Evolutionary conservation across 2,329 filamentous ascomycete genomes (phyloP).

Genomic region (Cephalotrichum gorgonifer): DNA sequence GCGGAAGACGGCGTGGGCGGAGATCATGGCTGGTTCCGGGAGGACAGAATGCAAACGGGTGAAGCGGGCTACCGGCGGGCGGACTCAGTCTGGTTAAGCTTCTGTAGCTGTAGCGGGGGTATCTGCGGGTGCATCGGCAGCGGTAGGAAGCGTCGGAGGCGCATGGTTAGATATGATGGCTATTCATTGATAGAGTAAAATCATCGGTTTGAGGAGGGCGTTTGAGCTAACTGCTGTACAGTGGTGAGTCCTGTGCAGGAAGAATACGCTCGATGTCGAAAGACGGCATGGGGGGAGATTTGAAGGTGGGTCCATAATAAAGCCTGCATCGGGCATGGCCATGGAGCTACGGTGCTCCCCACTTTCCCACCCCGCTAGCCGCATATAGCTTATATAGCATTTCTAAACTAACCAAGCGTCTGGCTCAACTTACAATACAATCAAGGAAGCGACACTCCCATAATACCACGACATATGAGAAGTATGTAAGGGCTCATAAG

Average conservation of each 20-base stretch:
- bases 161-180: neutral
- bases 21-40: constrained; percentile 17
- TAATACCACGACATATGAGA: too few relatives aligned
- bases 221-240: neutral
- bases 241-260: neutral
- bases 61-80: neutral
- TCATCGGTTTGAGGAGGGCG: neutral
- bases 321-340: too few relatives aligned
- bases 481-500: too few relatives aligned
- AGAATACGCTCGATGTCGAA: neutral
- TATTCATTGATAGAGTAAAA: constrained; percentile 4
- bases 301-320: neutral
- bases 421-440: too few relatives aligned
- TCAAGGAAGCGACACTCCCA: too few relatives aligned
- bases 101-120: neutral
- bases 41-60: neutral
- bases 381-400: neutral
- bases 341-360: too few relatives aligned
- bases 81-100: neutral
- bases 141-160: constrained; percentile 2
- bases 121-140: neutral
- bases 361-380: neutral
- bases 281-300: neutral
- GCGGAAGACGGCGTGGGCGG: constrained; percentile 51
- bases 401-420: too few relatives aligned